Evolutionary conservation across 169 alveolate genomes (phyloP), one percentile per base, ranked within the genome.

Genomic region (Eimeria acervulina): DNA sequence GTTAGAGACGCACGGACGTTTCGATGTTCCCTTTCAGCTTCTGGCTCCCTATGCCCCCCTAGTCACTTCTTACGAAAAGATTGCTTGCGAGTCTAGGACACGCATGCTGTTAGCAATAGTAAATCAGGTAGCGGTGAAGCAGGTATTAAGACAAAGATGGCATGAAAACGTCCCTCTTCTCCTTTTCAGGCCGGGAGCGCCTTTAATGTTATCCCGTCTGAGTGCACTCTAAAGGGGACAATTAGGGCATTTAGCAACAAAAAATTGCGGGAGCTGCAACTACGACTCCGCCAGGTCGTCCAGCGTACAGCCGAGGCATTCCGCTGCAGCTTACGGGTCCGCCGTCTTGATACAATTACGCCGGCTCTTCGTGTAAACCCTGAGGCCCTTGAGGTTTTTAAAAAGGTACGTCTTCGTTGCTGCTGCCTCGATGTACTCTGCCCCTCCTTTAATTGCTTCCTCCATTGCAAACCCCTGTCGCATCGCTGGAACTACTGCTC

Each of bases 131-230:
- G 36, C 36, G 36, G 72, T 1, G 1, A 12, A 15, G 36, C 72
- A 61, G 6, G 66, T 2, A 12, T 55, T 55, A 2, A 61, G 36
- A 26, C 72, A 2, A 15, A 26, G 36, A 61, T 8, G 31, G 72
- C 72, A 61, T n/a, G n/a, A n/a, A n/a, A n/a, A n/a, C n/a, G n/a
- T n/a, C n/a, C n/a, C 51, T 81, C n/a, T n/a, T 40, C 28, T 44
- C 36, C 44, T 38, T 70, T 68, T n/a, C 95, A 94, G 96, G 96
- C 89, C 28, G 96, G 96, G 36, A 47, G 90, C 36, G 80, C 95
- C 59, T 66, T 68, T 78, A 95, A 95, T 80, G 95, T 88, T 52
- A 95, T 95, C 31, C 96, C 96, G 5, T 61, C 92, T 28, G 78
- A 52, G 51, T 76, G 78, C 87, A 51, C 66, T 44, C 28, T 95